phyloP scores from a whole-genome alignment of 768 basidiomycete species.

The Kwoniella pini region DNA sequence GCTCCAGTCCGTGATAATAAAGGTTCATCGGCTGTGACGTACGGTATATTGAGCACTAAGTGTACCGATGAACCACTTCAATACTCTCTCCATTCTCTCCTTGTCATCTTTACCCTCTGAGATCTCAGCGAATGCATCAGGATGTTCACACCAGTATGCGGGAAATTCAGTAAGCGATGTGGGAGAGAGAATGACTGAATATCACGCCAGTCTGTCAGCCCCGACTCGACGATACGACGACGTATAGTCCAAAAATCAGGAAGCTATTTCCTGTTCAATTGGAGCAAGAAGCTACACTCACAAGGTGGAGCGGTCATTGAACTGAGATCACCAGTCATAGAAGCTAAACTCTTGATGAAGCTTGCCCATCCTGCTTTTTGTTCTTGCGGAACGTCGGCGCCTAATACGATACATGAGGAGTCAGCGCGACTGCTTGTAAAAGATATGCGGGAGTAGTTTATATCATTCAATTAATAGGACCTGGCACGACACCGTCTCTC shows the following conservation, averaged over 20 bases:
- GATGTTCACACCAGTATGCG: conserved; percentile 97
- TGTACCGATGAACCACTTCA: conserved; percentile 95
- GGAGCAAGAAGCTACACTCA: too few species aligned
- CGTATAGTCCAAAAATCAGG: too few species aligned
- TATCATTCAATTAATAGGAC: too few species aligned
- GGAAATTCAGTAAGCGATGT: conserved; percentile 90
- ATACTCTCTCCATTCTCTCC: conserved; percentile 73
- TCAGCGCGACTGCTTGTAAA: too few species aligned
- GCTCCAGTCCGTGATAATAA: background rate
- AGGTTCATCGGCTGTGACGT: conserved; percentile 20
- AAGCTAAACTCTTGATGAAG: conserved; percentile 84
- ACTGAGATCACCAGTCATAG: conserved; percentile 83
- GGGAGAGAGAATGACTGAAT: conserved; percentile 75
- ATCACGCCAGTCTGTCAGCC: too few species aligned
- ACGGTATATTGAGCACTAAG: conserved; percentile 77
- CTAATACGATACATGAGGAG: conserved; percentile 18
- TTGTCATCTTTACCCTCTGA: conserved; percentile 72
- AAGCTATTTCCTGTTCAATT: too few species aligned
- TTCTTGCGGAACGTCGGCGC: conserved; percentile 68
- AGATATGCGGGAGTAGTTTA: too few species aligned
- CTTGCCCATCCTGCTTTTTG: conserved; percentile 86
- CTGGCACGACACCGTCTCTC: too few species aligned
- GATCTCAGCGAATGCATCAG: conserved; percentile 83
- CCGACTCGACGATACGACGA: too few species aligned
- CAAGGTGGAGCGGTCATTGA: conserved; percentile 57